Conservation (phyloP, 169 alveolate genomes). For the Plasmodium vivax region DNA sequence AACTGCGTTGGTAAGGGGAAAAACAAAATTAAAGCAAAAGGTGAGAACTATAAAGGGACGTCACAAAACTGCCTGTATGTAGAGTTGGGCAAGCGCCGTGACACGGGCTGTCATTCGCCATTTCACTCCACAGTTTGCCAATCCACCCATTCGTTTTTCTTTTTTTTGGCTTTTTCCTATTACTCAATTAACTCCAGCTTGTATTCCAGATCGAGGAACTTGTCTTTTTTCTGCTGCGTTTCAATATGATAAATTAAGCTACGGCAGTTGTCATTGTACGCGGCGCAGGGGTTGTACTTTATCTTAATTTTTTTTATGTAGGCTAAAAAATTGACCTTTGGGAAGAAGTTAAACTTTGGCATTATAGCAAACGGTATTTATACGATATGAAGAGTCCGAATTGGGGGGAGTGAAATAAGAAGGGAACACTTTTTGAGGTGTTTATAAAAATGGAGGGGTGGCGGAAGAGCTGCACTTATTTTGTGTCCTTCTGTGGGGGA, state of each 20-base stretch:
- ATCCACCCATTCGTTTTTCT: background rate
- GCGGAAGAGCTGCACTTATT: background rate
- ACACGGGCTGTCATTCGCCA: background rate
- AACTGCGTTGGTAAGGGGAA: slow-evolving; percentile 9
- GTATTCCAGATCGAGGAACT: slow-evolving; percentile 62
- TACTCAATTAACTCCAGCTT: slow-evolving; percentile 63
- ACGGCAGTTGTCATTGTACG: slow-evolving; percentile 66
- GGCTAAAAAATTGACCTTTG: slow-evolving; percentile 66
- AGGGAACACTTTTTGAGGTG: background rate
- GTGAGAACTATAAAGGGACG: background rate
- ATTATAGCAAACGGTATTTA: slow-evolving; percentile 24
- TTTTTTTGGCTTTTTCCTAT: background rate
- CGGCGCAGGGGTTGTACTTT: slow-evolving; percentile 64
- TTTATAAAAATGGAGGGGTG: background rate
- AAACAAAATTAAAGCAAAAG: background rate
- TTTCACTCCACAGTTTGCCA: background rate
- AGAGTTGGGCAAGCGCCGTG: background rate
- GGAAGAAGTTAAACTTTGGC: slow-evolving; percentile 75
- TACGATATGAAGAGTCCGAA: background rate
- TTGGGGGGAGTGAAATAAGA: background rate
- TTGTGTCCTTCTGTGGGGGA: background rate
- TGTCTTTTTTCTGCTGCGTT: slow-evolving; percentile 65
- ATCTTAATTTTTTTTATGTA: slow-evolving; percentile 54
- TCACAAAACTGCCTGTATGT: background rate
- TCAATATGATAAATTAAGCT: slow-evolving; percentile 65